These are phyloP conservation scores for Phytophthora chlamydospora DNA, from an alignment of 352 stramenopile genomes.

Conservation along the genomic window DNA sequence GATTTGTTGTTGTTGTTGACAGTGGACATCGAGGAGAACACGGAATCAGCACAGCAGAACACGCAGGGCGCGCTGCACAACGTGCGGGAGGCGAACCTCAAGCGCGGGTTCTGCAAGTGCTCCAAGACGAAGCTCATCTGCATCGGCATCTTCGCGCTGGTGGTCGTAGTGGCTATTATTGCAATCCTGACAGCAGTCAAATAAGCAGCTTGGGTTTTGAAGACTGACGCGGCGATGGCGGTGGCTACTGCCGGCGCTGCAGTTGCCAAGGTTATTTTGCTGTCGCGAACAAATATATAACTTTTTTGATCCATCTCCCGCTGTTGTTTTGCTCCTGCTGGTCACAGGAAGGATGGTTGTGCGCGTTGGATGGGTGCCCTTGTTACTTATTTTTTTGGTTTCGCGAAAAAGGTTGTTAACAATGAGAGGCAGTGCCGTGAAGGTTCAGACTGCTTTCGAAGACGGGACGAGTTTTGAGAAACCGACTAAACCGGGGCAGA, in stretches of 20 bases:
- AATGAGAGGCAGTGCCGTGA: no score
- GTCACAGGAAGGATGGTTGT: not conserved
- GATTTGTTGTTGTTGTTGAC: constrained; percentile 7
- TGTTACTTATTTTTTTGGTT: no score
- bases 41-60: constrained; percentile 53
- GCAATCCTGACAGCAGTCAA: constrained; percentile 49
- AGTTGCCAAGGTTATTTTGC: constrained; percentile 6
- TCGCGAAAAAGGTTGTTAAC: no score
- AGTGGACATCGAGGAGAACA: constrained; percentile 72
- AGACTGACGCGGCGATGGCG: constrained; percentile 3
- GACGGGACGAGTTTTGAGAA: no score
- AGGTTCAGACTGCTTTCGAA: no score
- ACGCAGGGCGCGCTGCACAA: constrained; percentile 55
- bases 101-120: constrained; percentile 58
- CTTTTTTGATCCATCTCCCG: constrained; percentile 25
- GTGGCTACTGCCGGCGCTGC: constrained; percentile 1
- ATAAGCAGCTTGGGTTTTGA: constrained; percentile 17
- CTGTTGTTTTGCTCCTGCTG: not conserved
- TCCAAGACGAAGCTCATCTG: constrained; percentile 72
- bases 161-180: constrained; percentile 57
- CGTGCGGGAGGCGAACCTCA: constrained; percentile 59
- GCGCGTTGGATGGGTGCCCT: no score
- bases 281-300: constrained; percentile 31
- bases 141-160: constrained; percentile 50
- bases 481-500: no score